Percentiles rank a stretch among this genome's conserved stretches.
These are phyloP conservation scores for Lichtheimia corymbifera DNA, from an alignment of 371 early-diverging fungal genomes.

Conservation along the genomic window DNA sequence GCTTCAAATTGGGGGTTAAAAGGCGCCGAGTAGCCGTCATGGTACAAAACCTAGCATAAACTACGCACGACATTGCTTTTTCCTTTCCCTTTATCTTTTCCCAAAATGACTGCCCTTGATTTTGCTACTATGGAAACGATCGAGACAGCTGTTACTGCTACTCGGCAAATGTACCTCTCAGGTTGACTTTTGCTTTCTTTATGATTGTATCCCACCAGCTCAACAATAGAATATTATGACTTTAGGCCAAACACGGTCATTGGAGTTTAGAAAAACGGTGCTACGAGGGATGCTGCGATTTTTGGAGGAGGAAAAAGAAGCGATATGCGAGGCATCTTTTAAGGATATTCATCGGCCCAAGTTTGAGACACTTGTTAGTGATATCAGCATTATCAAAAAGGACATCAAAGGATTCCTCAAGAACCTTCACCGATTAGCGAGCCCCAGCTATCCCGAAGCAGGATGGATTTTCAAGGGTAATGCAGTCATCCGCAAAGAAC, in stretches of 20 bases:
- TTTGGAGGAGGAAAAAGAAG: not conserved
- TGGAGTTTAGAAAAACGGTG: not conserved
- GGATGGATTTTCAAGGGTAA: conserved; percentile 25
- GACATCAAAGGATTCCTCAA: not conserved
- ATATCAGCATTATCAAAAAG: not conserved
- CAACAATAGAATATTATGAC: not conserved
- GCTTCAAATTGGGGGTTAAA: too few species aligned
- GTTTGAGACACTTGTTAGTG: not conserved
- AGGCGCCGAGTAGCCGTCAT: not conserved
- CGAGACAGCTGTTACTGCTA: too few species aligned
- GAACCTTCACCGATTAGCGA: not conserved
- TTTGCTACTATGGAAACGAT: too few species aligned
- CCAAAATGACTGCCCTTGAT: not conserved
- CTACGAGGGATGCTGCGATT: not conserved
- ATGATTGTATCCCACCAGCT: too few species aligned
- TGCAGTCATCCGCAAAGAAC: conserved; percentile 59
- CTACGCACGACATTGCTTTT: not conserved
- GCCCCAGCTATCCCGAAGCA: not conserved
- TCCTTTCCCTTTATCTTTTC: not conserved
- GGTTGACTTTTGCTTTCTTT: not conserved
- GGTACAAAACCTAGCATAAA: not conserved
- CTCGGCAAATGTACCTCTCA: not conserved
- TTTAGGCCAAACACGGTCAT: not conserved
- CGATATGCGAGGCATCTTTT: not conserved
- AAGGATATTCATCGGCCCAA: not conserved